Evolutionary conservation across 441 rosid species (phyloP), one percentile per base, ranked within the genome.

Genomic region (Populus trichocarpa): DNA sequence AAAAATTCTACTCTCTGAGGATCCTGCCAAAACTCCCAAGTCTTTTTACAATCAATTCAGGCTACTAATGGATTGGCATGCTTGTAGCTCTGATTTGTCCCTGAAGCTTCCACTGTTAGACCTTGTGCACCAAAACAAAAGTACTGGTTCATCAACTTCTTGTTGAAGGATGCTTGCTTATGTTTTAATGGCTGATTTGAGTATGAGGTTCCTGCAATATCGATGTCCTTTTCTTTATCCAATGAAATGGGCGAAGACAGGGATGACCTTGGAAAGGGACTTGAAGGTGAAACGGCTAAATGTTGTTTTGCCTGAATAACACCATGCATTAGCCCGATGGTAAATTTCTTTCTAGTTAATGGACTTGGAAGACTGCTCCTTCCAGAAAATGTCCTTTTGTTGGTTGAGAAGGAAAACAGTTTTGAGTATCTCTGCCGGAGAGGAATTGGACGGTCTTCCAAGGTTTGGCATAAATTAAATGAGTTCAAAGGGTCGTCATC

Each of bases 101-200:
- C 70, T 66, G 76, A 79, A 78, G 83, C 90, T 50, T 88, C 90
- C 57, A 85, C 86, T 30, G 85, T 91, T 81, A 96, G 63, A 46
- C 90, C 91, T 78, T 86, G 85, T 72, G 95, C 93, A 11, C 99
- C 91, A 25, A 92, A 87, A 83, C 96, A 90, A 66, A 93, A 86
- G 42, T 89, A 91, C 78, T 81, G 88, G 81, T 93, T 90, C 96
- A 96, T 86, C 82, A 88, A 5, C 74, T 78, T 87, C 87, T 80
- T 86, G 61, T 90, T 73, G 9, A 86, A 23, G 6, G 90, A 86
- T 80, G 50, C 71, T 78, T 77, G 87, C 70, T 36, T 84, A 18
- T 68, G 84, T 74, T 81, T 77, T 67, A 76, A 73, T 65, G 71
- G 30, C 66, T 30, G 68, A 23, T 73, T 72, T 12, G 75, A 78